Base-by-base conservation (phyloP, 176 grass and related monocot genomes). In the Puya raimondii region DNA sequence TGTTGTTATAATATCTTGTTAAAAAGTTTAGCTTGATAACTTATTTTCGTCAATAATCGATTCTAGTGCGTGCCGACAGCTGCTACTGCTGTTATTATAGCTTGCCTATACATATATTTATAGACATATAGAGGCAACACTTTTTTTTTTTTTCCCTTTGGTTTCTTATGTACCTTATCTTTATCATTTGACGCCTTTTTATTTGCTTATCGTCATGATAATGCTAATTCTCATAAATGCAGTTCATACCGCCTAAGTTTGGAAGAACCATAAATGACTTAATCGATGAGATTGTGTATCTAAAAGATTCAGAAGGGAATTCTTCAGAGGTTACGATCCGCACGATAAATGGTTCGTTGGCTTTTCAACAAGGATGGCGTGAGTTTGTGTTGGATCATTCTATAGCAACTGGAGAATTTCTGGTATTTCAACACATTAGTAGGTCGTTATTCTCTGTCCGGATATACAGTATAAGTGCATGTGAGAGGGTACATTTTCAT, bases 351-450 rank as follows among this genome's bases (percentile, higher is more conserved):
- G 82, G 50, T 64, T 77, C 23, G 33, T 72, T 85, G 42, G 63
- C 61, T 56, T 92, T 88, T 75, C 14, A 76, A 80, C 65, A 81
- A 25, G 85, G 89, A 52, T 92, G 89, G 89, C 17, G 25, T 67
- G 65, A 64, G 56, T 88, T 92, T 85, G 82, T 86, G 69, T 80
- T 71, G 33, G 65, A 77, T 50, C 81, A 92, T 82, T 77, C 20
- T 1, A 83, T 92, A 64, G 68, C 50, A 53, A 33, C 21, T 64
- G 85, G 76, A 29, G 82, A 88, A 0, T n/a, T 86, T 52, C 11
- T 92, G 47, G 16, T 85, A 67, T 88, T 92, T 59, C 54, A 82
- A 58, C 72, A 72, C 51, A 71, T 70, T 65, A 48, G 29, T 21
- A n/a, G 25, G 9, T 64, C 50, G 17, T 78, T 64, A 29, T 88